A percentile compares a stretch with the other conserved stretches of the same genome.
These are phyloP conservation scores for Wickerhamiella brachini DNA, from an alignment of 805 yeast genomes.

Conservation along the genomic window DNA sequence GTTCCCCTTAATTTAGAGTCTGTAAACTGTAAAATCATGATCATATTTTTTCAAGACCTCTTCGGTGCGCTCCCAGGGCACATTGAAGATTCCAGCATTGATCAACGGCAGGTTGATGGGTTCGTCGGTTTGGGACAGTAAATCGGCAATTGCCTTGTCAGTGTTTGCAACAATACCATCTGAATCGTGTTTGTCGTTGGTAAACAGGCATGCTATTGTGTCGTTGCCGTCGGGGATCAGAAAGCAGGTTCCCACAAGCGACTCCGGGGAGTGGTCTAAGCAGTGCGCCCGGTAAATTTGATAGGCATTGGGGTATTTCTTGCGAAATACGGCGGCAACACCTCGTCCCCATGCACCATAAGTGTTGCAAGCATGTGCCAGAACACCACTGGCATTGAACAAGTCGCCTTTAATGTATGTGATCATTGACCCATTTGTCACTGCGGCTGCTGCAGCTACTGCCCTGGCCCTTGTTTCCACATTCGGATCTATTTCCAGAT, in stretches of 20 bases:
- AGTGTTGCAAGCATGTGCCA: slow-evolving; percentile 74
- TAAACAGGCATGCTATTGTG: slow-evolving; percentile 56
- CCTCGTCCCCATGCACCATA: slow-evolving; percentile 81
- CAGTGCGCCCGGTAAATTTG: slow-evolving; percentile 35
- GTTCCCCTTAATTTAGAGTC: slow-evolving; percentile 15
- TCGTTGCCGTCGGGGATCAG: slow-evolving; percentile 30
- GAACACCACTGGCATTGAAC: slow-evolving; percentile 31
- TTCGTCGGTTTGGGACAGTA: slow-evolving; percentile 26
- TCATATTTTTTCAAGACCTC: slow-evolving; percentile 28
- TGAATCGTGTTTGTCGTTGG: slow-evolving; percentile 33
- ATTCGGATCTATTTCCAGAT: too few relatives aligned
- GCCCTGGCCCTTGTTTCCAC: too few relatives aligned
- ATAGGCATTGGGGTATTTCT: slow-evolving; percentile 45
- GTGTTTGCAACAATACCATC: slow-evolving; percentile 40
- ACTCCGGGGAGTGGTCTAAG: slow-evolving; percentile 15
- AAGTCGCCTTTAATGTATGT: slow-evolving; percentile 45
- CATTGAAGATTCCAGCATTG: slow-evolving; percentile 66
- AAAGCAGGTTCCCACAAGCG: slow-evolving; percentile 42
- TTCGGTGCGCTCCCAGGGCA: slow-evolving; percentile 68
- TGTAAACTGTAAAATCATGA: slow-evolving; percentile 35
- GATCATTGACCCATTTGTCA: slow-evolving; percentile 5
- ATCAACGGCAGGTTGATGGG: slow-evolving; percentile 57
- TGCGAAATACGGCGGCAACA: slow-evolving; percentile 46
- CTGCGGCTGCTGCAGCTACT: background rate
- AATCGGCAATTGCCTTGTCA: slow-evolving; percentile 32